Evolutionary conservation across 345 rosid species (phyloP).

Genomic region (Triadica sebifera): DNA sequence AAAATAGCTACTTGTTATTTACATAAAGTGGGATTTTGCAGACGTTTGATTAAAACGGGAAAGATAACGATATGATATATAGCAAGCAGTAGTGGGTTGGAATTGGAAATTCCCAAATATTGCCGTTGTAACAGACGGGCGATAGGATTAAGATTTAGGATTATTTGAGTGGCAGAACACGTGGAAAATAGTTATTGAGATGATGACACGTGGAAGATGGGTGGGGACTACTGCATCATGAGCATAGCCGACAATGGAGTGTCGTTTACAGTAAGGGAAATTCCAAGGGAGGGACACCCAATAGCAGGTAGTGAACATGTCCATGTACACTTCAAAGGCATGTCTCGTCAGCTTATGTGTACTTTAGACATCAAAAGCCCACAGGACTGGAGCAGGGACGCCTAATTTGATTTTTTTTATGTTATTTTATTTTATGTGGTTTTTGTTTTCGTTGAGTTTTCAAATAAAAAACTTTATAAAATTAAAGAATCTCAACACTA

Average conservation of each 20-base stretch:
- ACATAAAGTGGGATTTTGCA: slow-evolving; percentile 4
- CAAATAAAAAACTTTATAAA: not conserved
- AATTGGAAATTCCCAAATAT: too few species aligned
- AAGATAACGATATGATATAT: not conserved
- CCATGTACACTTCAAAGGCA: slow-evolving; percentile 19
- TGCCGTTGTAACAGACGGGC: too few species aligned
- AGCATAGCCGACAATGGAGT: slow-evolving; percentile 32
- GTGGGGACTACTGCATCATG: slow-evolving; percentile 15
- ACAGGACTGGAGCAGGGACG: slow-evolving; percentile 15
- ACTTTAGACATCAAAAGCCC: not conserved
- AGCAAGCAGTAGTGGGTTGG: too few species aligned
- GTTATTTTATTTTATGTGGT: not conserved
- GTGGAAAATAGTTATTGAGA: slow-evolving; percentile 25
- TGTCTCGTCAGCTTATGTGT: slow-evolving; percentile 15
- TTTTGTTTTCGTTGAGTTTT: not conserved
- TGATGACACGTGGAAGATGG: slow-evolving; percentile 32
- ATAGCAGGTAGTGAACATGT: slow-evolving; percentile 28
- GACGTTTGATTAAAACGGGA: slow-evolving; percentile 20
- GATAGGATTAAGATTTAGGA: slow-evolving; percentile 1
- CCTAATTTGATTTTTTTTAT: not conserved
- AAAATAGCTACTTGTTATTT: slow-evolving; percentile 9
- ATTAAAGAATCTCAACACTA: not conserved
- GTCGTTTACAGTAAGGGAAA: slow-evolving; percentile 13
- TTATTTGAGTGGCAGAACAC: slow-evolving; percentile 26
- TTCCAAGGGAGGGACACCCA: slow-evolving; percentile 23